A percentile compares a stretch with the other conserved stretches of the same genome.
These are phyloP conservation scores for Xylaria digitata DNA, from an alignment of 2,329 filamentous ascomycete genomes.

Conservation along the genomic window DNA sequence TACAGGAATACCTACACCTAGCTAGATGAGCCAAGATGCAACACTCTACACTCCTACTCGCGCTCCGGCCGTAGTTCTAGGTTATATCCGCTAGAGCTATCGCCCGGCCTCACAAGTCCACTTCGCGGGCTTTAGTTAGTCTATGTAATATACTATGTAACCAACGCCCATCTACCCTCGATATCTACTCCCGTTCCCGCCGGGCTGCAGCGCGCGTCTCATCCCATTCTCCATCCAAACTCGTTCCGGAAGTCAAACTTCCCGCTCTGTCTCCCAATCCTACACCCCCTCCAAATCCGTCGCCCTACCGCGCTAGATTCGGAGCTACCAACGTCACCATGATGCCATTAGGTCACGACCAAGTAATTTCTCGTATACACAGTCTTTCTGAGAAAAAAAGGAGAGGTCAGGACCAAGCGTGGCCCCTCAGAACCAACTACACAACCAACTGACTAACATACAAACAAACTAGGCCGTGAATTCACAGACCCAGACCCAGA, in stretches of 20 bases:
- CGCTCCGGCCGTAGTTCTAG: background rate
- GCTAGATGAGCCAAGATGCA: background rate
- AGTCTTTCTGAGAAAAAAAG: background rate
- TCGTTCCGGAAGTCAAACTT: too few species aligned
- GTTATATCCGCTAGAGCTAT: background rate
- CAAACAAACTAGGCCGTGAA: background rate
- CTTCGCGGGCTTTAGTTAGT: conserved; percentile 7
- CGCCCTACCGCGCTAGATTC: too few species aligned
- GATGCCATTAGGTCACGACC: background rate
- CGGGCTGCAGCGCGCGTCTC: conserved; percentile 7
- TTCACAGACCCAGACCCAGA: conserved; percentile 10
- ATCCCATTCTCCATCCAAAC: background rate
- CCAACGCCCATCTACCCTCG: background rate
- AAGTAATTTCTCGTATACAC: background rate
- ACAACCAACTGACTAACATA: too few species aligned
- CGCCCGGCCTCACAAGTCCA: background rate
- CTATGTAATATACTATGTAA: background rate
- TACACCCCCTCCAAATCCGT: background rate
- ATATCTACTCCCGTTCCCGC: background rate
- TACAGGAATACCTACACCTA: background rate
- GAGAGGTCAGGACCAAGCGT: background rate
- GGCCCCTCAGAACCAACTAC: background rate
- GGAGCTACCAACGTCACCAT: conserved; percentile 4
- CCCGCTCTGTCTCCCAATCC: too few species aligned
- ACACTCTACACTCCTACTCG: background rate